phyloP scores from a whole-genome alignment of 257 asterid genomes.

The Anisodus tanguticus region DNA sequence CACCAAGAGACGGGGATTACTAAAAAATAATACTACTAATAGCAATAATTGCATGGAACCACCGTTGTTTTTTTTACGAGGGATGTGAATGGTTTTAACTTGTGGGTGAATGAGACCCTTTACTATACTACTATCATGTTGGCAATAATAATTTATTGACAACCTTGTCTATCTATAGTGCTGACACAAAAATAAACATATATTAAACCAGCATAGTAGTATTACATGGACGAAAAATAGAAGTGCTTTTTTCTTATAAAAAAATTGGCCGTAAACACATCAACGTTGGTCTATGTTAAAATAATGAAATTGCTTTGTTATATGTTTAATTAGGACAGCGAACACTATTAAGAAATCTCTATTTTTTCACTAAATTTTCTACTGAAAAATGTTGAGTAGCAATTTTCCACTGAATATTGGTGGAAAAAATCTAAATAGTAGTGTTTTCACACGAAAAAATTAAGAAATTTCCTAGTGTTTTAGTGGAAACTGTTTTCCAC shows the following conservation, averaged over 20 bases:
- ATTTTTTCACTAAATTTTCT: too few relatives aligned
- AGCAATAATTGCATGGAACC: slow-evolving; percentile 13
- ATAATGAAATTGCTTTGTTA: too few relatives aligned
- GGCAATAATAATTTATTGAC: not conserved
- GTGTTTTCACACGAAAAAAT: too few relatives aligned
- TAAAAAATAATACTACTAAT: not conserved
- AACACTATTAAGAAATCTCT: too few relatives aligned
- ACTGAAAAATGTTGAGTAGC: too few relatives aligned
- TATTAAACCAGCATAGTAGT: not conserved
- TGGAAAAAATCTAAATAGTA: too few relatives aligned
- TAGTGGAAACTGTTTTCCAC: too few relatives aligned
- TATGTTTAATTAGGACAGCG: not conserved
- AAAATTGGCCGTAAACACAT: not conserved
- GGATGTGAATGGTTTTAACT: not conserved
- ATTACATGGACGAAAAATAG: not conserved
- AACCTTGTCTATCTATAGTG: not conserved
- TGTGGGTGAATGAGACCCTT: not conserved
- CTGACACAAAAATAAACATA: not conserved
- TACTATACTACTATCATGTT: not conserved
- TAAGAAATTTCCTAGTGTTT: too few relatives aligned
- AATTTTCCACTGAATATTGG: too few relatives aligned
- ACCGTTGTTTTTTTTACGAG: not conserved
- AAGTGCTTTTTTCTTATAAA: not conserved
- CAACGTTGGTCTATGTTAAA: not conserved
- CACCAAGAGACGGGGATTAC: not conserved